Conservation (phyloP, 176 grass and related monocot species). For the Triticum urartu region DNA sequence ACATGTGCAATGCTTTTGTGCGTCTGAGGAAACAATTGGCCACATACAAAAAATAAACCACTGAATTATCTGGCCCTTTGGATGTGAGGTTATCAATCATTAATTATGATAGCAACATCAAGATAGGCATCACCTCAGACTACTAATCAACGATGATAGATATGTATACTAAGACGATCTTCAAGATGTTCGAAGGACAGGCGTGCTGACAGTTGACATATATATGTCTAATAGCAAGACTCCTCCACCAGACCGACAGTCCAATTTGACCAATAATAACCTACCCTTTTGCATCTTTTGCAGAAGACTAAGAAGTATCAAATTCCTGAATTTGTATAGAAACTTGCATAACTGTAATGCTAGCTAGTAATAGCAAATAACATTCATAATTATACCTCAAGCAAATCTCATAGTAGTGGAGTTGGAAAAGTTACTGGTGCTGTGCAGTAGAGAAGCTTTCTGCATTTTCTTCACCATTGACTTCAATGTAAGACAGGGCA, state of each 20-base stretch:
- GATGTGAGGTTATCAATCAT: background rate
- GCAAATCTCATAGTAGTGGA: background rate
- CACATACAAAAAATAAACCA: background rate
- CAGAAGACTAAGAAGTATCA: background rate
- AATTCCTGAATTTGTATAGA: background rate
- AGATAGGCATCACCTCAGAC: background rate
- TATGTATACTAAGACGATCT: background rate
- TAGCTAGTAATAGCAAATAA: background rate
- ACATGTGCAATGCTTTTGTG: background rate
- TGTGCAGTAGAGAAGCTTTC: slow-evolving; percentile 13
- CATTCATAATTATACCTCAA: background rate
- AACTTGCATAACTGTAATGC: background rate
- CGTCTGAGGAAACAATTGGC: background rate
- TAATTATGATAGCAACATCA: background rate
- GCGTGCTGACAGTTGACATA: background rate
- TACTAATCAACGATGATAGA: background rate
- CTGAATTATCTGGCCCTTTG: background rate
- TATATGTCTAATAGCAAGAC: background rate
- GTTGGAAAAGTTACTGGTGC: background rate
- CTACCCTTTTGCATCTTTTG: background rate
- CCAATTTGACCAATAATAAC: background rate
- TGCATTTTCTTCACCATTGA: slow-evolving; percentile 28
- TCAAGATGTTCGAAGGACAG: background rate
- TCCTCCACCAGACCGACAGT: background rate
- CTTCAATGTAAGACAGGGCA: slow-evolving; percentile 38